Evolutionary conservation across 176 grass and related monocot genomes (phyloP), one percentile per base, ranked within the genome.

Genomic region (Panicum miliaceum): DNA sequence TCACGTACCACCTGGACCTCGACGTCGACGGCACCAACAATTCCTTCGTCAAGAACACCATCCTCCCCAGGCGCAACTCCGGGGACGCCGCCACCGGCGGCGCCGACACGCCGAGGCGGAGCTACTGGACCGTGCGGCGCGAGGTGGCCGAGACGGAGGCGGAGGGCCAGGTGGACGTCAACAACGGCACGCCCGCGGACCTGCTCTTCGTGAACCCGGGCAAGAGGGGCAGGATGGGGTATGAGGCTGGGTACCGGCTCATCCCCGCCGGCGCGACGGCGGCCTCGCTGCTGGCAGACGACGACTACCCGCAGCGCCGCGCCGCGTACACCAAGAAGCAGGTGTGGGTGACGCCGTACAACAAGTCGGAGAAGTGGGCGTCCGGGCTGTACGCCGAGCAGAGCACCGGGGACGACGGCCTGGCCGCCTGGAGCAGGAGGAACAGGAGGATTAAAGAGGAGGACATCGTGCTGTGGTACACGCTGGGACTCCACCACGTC

Each of bases 401-500:
- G 86, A 89, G 94, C 78, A 79, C 40, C 37, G 94, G 94, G 9
- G 81, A 89, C 41, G 94, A 96, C 29, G 87, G 53, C 73, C 61
- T 96, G 50, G 90, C 90, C 0, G 46, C 53, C 4, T 91, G 90
- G 89, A 94, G 89, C 75, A 36, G 57, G 68, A 91, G 82, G 87
- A 78, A 91, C 64, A 81, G 87, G 29, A 50, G 4, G 73, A 71
- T 93, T 3, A 73, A 67, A 57, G 74, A 91, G 64, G 63, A 70
- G 68, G 91, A 97, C 69, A 92, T 94, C 51, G 91, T 97, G 47
- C 36, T 97, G 62, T 97, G 94, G 91, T 93, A 94, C 82, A 97
- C 89, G 0, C 25, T 82, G 4, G 94, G 94, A 10, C 35, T 97
- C 42, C 94, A 97, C 89, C 94, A 97, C 76, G 51, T 94, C 1